Evolutionary conservation across 208 protist species (phyloP).

Genomic region (Tetramitus jugosus): DNA sequence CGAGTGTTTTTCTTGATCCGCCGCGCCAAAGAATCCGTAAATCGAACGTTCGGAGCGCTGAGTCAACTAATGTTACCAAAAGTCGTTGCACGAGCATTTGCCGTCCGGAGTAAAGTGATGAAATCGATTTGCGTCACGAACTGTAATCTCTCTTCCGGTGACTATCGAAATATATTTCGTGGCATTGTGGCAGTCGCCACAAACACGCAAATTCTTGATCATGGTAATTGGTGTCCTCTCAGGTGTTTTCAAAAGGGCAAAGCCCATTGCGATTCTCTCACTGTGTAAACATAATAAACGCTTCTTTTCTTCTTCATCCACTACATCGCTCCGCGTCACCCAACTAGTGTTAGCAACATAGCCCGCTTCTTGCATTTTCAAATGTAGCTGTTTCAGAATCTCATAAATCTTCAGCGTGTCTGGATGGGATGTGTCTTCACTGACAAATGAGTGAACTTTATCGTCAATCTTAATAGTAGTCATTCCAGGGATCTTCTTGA

Average conservation of each 20-base stretch:
- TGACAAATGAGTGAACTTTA: conserved; percentile 17
- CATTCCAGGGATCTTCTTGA: conserved; percentile 22
- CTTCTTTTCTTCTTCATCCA: conserved; percentile 27
- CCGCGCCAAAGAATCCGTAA: too few relatives aligned
- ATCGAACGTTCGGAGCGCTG: too few relatives aligned
- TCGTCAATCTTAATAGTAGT: conserved; percentile 24
- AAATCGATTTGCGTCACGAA: conserved; percentile 27
- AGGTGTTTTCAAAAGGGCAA: conserved; percentile 23
- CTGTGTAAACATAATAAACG: conserved; percentile 24
- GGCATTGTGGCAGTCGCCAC: conserved; percentile 31
- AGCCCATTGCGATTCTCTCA: conserved; percentile 26
- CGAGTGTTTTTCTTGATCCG: too few relatives aligned
- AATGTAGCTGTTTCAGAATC: conserved; percentile 1
- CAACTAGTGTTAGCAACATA: conserved; percentile 20
- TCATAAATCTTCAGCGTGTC: background rate
- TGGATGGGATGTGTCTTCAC: conserved; percentile 11
- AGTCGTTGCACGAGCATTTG: conserved; percentile 27
- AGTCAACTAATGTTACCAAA: too few relatives aligned
- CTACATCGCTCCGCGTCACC: background rate
- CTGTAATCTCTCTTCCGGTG: conserved; percentile 24
- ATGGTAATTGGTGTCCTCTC: conserved; percentile 8
- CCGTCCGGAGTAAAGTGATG: conserved; percentile 30
- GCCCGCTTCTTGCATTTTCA: conserved; percentile 19
- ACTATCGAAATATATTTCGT: conserved; percentile 31
- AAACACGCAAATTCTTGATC: conserved; percentile 28